Evolutionary conservation across 768 basidiomycete species (phyloP), one percentile per base, ranked within the genome.

Genomic region (Mycena latifolia): DNA sequence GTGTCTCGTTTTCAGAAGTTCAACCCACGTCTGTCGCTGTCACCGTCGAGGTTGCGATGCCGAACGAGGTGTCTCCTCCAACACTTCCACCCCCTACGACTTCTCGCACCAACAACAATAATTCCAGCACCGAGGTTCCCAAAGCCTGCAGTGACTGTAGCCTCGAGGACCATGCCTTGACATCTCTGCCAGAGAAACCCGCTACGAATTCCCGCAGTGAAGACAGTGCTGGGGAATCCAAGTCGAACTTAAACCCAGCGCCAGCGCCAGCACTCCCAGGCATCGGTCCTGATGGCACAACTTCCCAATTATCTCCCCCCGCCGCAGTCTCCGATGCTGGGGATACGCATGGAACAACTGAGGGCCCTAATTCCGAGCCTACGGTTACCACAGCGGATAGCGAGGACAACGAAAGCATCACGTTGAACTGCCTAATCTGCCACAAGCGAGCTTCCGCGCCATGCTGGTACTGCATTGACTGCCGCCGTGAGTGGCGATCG

Each of bases 391-490:
- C 4, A 43, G 12, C 20, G 17, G 41, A 43, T 8, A n/a, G 12
- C 5, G 41, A 43, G 12, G 41, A n/a, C 41, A 20, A 7, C 3
- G 41, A 43, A n/a, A n/a, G 5, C 6, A 43, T 43, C 41, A 43
- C 41, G 41, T 43, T 43, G 41, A 43, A 43, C 41, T 43, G 41
- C 41, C 18, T 63, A 1, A 39, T 63, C 20, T 63, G 61, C 54
- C 53, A 31, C 15, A 24, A 63, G 55, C 2, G 27, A 22, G 61
- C 55, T 28, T 63, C 61, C 2, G 28, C 61, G 7, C 61, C 61
- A 48, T 63, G 61, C 45, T 63, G 61, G 61, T 63, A 63, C n/a
- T 63, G 61, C 33, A 47, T 63, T 3, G 61, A 63, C n/a, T 63
- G 61, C 20, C 2, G 10, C n/a, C 14, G 61, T 63, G 28, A 47